Percentiles rank a stretch among this genome's conserved stretches.
These are phyloP conservation scores for Lactifluus volemus DNA, from an alignment of 768 basidiomycete genomes.

Conservation along the genomic window DNA sequence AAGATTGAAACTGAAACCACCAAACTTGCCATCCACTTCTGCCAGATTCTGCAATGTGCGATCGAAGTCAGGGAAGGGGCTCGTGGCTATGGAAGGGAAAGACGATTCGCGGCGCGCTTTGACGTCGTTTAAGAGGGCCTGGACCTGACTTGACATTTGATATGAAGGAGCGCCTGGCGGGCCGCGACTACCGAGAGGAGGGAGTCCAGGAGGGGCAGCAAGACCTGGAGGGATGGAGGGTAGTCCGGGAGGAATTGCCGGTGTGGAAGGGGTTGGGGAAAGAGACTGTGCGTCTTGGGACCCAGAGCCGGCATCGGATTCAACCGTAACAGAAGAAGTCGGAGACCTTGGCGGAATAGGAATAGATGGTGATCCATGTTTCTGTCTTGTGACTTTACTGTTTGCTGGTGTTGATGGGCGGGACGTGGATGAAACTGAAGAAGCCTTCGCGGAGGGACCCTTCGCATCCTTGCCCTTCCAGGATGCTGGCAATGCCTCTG, in stretches of 20 bases:
- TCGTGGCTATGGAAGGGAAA: slow-evolving; percentile 34
- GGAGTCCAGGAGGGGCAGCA: slow-evolving; percentile 52
- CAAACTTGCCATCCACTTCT: slow-evolving; percentile 48
- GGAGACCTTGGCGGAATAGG: slow-evolving; percentile 21
- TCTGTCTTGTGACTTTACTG: slow-evolving; percentile 5
- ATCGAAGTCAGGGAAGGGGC: slow-evolving; percentile 85
- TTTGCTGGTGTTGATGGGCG: slow-evolving; percentile 49
- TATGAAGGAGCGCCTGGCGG: slow-evolving; percentile 42
- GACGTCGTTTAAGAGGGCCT: slow-evolving; percentile 77
- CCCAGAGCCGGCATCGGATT: slow-evolving; percentile 22
- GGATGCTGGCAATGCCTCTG: slow-evolving; percentile 7
- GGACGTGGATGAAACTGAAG: slow-evolving; percentile 43
- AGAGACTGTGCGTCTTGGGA: slow-evolving; percentile 19
- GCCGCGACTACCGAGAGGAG: slow-evolving; percentile 34
- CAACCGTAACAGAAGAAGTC: slow-evolving; percentile 22
- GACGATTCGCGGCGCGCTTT: slow-evolving; percentile 61
- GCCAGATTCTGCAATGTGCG: slow-evolving; percentile 69
- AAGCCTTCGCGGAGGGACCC: slow-evolving; percentile 31
- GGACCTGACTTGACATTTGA: slow-evolving; percentile 81
- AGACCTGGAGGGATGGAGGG: slow-evolving; percentile 54
- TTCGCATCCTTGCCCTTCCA: slow-evolving; percentile 35
- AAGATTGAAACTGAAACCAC: slow-evolving; percentile 80
- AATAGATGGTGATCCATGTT: slow-evolving; percentile 9
- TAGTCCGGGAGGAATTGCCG: slow-evolving; percentile 43
- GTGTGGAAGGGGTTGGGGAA: slow-evolving; percentile 36